These are phyloP conservation scores for Davidsoniella neocaledoniae DNA, from an alignment of 2,329 filamentous ascomycete genomes.

Conservation along the genomic window DNA sequence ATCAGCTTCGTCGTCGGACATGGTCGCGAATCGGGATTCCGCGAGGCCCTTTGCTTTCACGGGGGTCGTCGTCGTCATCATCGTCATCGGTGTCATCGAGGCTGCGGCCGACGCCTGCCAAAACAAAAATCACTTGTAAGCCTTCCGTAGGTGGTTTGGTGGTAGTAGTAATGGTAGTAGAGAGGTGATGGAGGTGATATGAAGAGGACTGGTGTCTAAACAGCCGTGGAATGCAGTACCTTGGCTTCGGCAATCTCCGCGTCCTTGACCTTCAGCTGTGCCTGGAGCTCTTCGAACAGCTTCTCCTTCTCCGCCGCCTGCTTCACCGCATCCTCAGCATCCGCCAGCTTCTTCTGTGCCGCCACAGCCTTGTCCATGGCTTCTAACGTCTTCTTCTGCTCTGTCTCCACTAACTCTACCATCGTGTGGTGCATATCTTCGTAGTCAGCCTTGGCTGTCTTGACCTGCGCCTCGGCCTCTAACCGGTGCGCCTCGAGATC, in stretches of 20 bases:
- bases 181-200: conserved; percentile 10
- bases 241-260: conserved; percentile 46
- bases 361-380: conserved; percentile 33
- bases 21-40: conserved; percentile 35
- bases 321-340: conserved; percentile 5
- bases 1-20: conserved; percentile 19
- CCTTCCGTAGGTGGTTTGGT: conserved; percentile 12
- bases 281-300: conserved; percentile 32
- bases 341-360: conserved; percentile 22
- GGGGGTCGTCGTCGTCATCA: conserved; percentile 2
- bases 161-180: conserved; percentile 9
- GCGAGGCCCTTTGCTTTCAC: conserved; percentile 32
- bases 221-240: conserved; percentile 23
- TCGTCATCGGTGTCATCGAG: conserved; percentile 7
- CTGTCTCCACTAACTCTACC: conserved; percentile 42
- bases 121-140: conserved; percentile 13
- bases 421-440: conserved; percentile 47
- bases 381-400: conserved; percentile 35
- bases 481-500: conserved; percentile 36
- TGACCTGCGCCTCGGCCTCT: conserved; percentile 32
- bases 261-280: conserved; percentile 44
- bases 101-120: conserved; percentile 11
- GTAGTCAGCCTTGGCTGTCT: conserved; percentile 43
- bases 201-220: conserved; percentile 12
- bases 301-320: conserved; percentile 28